Base-by-base conservation (phyloP, 140 eudicot species). In the Senecio squalidus region DNA sequence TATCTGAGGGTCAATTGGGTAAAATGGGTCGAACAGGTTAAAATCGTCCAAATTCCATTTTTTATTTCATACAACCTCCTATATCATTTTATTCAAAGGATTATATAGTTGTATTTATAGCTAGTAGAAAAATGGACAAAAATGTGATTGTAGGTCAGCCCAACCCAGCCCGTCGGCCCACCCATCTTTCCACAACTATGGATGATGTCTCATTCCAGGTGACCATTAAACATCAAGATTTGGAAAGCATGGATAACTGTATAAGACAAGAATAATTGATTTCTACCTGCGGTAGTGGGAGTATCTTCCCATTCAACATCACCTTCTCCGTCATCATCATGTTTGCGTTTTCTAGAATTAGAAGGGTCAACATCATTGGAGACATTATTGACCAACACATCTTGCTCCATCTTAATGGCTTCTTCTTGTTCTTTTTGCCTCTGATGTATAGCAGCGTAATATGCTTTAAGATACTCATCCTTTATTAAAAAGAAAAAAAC, bases 391-490 rank as follows among this genome's bases (percentile, higher is more conserved):
- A 39, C 64, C 9, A 73, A 4, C 33, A 69, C n/a, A 30, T 81
- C 84, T 55, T 60, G 82, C 75, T 81, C 81, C 46, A 56, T 71
- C 31, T 75, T 77, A 11, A 62, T 52, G 25, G 76, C 78, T 67
- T 77, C 84, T 50, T 84, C 95, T 76, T 76, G 88, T 51, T 81
- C 89, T 61, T 60, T 81, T 56, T 78, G 88, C 84, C 83, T 74
- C 57, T 74, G 82, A 45, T 70, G 76, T 55, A 86, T 22, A 57
- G 98, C 96, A 67, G 86, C 95, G 77, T 87, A 92, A 79, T 92
- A 92, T 30, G 96, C 96, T 78, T 81, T 77, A 81, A 31, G 11
- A 76, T 85, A 85, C 62, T 83, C 90, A 64, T 73, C 89, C 86
- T 90, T 58, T 62, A 77, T 62, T 26, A 68, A 21, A 62, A 29